These are phyloP conservation scores for Kernera saxatilis DNA, from an alignment of 345 rosid genomes.

Conservation along the genomic window DNA sequence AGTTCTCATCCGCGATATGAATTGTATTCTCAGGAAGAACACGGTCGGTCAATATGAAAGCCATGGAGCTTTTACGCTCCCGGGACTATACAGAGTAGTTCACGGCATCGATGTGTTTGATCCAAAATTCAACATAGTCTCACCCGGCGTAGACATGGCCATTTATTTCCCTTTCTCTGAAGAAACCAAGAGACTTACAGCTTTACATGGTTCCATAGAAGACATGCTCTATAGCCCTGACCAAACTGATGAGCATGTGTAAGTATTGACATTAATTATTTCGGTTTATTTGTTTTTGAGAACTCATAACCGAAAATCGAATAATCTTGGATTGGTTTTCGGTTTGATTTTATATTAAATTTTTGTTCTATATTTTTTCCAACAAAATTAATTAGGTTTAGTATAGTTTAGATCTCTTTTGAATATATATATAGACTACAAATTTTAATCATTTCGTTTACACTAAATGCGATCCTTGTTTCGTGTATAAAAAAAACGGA, in stretches of 20 bases:
- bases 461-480: too few species aligned
- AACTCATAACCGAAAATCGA: neutral
- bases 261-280: slow-evolving; percentile 32
- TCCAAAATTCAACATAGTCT: slow-evolving; percentile 97
- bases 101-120: slow-evolving; percentile 96
- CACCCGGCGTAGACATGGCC: slow-evolving; percentile 96
- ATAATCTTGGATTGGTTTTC: too few species aligned
- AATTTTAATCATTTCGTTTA: too few species aligned
- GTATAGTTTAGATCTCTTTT: too few species aligned
- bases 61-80: slow-evolving; percentile 85
- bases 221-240: slow-evolving; percentile 67
- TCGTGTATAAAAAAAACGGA: too few species aligned
- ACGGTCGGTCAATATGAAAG: slow-evolving; percentile 99
- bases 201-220: slow-evolving; percentile 83
- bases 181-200: slow-evolving; percentile 61
- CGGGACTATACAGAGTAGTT: slow-evolving; percentile 89
- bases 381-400: too few species aligned
- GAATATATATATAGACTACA: too few species aligned
- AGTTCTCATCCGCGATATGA: too few species aligned
- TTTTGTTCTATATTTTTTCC: too few species aligned
- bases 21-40: slow-evolving; percentile 52
- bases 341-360: too few species aligned
- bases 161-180: slow-evolving; percentile 81
- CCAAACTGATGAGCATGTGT: slow-evolving; percentile 76
- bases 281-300: neutral